Conservation (phyloP, 306 rosid genomes). For the Canavalia gladiata region DNA sequence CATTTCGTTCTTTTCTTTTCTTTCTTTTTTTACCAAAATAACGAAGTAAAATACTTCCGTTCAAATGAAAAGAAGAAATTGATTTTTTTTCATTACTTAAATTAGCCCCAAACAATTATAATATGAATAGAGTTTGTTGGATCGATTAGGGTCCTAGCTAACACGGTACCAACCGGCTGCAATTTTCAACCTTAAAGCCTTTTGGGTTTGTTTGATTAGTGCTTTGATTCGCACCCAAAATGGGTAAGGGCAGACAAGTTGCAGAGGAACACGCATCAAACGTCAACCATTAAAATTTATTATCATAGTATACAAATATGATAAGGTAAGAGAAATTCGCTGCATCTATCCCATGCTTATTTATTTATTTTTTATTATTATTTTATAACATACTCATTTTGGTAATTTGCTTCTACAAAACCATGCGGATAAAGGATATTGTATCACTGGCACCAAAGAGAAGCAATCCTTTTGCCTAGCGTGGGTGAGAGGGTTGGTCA, state of each 20-base stretch:
- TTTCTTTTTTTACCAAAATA: not conserved
- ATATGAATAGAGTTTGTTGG: not conserved
- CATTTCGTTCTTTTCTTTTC: not conserved
- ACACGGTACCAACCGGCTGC: not conserved
- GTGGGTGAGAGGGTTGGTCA: slow-evolving; percentile 41
- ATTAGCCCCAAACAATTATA: too few relatives aligned
- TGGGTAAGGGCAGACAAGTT: not conserved
- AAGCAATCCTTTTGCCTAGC: slow-evolving; percentile 32
- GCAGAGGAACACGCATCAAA: not conserved
- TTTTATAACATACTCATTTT: not conserved
- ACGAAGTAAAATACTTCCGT: not conserved
- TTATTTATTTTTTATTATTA: not conserved
- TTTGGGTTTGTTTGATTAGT: not conserved
- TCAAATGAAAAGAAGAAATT: too few relatives aligned
- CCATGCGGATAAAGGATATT: slow-evolving; percentile 35
- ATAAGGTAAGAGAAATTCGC: not conserved
- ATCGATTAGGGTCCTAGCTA: not conserved
- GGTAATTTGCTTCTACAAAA: slow-evolving; percentile 27
- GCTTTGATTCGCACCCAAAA: not conserved
- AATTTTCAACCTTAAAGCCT: not conserved
- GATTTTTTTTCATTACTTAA: too few relatives aligned
- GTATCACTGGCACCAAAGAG: slow-evolving; percentile 37
- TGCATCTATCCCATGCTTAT: not conserved
- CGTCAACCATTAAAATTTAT: slow-evolving; percentile 18
- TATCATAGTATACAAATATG: not conserved